These are phyloP conservation scores for Ophiostoma pallidulum DNA, from an alignment of 2,329 filamentous ascomycete species.

Conservation along the genomic window DNA sequence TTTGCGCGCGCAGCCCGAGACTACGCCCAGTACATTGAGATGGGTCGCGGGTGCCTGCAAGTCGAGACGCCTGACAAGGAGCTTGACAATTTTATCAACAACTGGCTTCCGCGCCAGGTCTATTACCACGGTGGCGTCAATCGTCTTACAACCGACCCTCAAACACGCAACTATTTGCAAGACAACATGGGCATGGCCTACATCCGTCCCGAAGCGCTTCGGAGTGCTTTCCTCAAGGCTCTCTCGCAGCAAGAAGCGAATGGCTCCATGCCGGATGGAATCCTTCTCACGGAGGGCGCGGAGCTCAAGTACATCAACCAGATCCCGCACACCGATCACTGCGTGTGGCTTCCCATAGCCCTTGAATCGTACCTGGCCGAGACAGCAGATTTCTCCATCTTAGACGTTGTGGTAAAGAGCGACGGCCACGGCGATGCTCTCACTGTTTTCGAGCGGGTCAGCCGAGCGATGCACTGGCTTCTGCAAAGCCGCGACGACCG, in stretches of 20 bases:
- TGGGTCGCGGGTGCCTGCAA: slow-evolving; percentile 39
- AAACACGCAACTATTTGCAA: slow-evolving; percentile 50
- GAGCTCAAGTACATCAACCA: slow-evolving; percentile 53
- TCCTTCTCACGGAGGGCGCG: slow-evolving; percentile 42
- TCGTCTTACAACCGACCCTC: slow-evolving; percentile 47
- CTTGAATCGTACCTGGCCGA: slow-evolving; percentile 46
- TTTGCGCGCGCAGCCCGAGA: slow-evolving; percentile 36
- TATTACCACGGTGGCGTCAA: slow-evolving; percentile 53
- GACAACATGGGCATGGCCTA: slow-evolving; percentile 54
- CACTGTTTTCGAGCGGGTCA: slow-evolving; percentile 45
- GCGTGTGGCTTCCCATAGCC: slow-evolving; percentile 47
- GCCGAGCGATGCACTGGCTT: slow-evolving; percentile 49
- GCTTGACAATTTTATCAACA: slow-evolving; percentile 49
- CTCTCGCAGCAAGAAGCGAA: slow-evolving; percentile 43
- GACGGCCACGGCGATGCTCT: slow-evolving; percentile 36
- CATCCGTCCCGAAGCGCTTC: slow-evolving; percentile 40
- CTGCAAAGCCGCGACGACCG: slow-evolving; percentile 40
- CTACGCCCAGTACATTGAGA: slow-evolving; percentile 42
- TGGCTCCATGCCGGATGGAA: slow-evolving; percentile 50
- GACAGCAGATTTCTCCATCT: slow-evolving; percentile 42
- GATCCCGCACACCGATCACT: slow-evolving; percentile 51
- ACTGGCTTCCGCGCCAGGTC: slow-evolving; percentile 48
- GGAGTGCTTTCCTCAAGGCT: slow-evolving; percentile 38
- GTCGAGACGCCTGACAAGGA: slow-evolving; percentile 46
- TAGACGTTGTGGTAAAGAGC: slow-evolving; percentile 34